phyloP scores from a whole-genome alignment of 371 early-diverging fungal species.

The Mortierella sp. region DNA sequence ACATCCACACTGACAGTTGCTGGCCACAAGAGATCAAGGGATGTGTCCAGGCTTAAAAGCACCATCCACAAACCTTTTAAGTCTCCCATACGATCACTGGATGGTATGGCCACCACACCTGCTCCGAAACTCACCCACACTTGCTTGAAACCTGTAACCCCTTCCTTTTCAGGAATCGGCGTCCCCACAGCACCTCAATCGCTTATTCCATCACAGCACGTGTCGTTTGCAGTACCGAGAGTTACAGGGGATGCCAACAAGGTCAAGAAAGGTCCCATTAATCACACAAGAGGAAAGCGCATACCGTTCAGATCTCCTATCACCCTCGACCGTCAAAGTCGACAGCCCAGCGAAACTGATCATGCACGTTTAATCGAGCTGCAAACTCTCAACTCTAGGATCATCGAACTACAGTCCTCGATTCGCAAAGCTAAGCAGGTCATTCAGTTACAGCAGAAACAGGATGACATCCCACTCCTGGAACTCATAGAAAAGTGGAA shows the following conservation, averaged over 20 bases:
- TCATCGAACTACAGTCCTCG: conserved; percentile 28
- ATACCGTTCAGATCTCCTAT: conserved; percentile 30
- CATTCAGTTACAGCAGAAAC: conserved; percentile 22
- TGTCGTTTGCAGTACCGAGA: neutral
- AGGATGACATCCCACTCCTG: conserved; percentile 18
- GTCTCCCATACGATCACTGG: conserved; percentile 20
- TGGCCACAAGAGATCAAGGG: conserved; percentile 6
- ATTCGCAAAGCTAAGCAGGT: conserved; percentile 37
- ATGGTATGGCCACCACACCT: neutral
- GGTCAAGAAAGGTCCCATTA: neutral
- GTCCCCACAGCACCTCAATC: too few species aligned
- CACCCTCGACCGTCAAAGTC: neutral
- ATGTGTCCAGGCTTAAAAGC: neutral
- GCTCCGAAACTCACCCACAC: too few species aligned
- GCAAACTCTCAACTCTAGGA: conserved; percentile 12
- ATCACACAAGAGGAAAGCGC: neutral
- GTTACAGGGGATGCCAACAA: neutral
- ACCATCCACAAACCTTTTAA: conserved; percentile 37
- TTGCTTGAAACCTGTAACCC: too few species aligned
- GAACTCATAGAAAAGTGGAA: conserved; percentile 46
- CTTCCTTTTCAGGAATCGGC: too few species aligned
- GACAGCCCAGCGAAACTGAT: neutral
- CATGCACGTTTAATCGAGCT: conserved; percentile 15
- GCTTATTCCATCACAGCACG: too few species aligned
- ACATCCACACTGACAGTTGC: neutral